Base-by-base conservation (phyloP, 2,329 filamentous ascomycete species). In the Teratosphaeria destructans region DNA sequence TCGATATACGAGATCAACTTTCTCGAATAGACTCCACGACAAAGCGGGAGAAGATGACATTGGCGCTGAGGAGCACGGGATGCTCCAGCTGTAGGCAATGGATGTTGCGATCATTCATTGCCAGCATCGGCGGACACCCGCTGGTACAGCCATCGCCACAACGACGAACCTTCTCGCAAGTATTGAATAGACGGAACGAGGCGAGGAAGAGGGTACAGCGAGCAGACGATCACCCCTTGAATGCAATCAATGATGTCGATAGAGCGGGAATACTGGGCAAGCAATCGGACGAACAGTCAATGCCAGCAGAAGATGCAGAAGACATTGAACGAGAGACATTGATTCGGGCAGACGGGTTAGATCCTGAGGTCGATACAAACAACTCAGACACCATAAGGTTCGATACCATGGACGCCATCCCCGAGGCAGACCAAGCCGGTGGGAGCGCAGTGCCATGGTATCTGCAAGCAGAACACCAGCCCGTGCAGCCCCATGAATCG, bases 361-460 rank as follows among this genome's bases (percentile, higher is more conserved):
- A 60, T 39, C 12, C 35, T 32, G 57, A 53, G 47, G 54, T n/a
- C 16, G 32, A 59, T 55, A 56, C 54, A 14, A 19, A n/a, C 19
- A 49, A 6, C 5, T 6, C 6, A 10, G 43, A 49, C 2, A 23
- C 5, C n/a, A 49, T 49, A 10, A 10, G n/a, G 3, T 49, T 49
- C 16, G 43, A 49, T 49, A 49, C 43, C n/a, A 27, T 23, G 32
- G 23, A 57, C n/a, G 32, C 26, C 23, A 12, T 7, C 8, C 23
- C 19, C 1, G 43, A 47, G 27, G 32, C 11, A 49, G 37, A 19
- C 19, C 16, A 49, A 19, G 1, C 16, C 19, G 16, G 43, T 10
- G 19, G 43, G 5, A 23, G 16, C 34, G 19, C 16, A 55, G 58
- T 85, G 7, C 89, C 89, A 5, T 97, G 94, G 94, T 97, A 96